These are phyloP conservation scores for Triticum urartu DNA, from an alignment of 176 grass and related monocot species.

Conservation along the genomic window DNA sequence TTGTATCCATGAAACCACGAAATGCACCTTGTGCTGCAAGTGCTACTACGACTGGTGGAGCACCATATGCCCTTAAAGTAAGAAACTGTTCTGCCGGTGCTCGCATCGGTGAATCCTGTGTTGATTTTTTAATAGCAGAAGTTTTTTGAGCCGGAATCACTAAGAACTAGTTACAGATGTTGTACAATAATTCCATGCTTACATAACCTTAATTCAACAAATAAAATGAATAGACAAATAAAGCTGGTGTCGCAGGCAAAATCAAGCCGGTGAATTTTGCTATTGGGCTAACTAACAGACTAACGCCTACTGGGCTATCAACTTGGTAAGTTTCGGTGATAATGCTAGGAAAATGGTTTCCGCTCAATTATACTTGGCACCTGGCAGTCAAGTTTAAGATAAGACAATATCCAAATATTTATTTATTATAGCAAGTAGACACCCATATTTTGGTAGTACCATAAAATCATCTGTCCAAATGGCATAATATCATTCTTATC, in stretches of 20 bases:
- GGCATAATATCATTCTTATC: too few relatives aligned
- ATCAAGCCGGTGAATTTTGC: background rate
- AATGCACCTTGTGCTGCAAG: slow-evolving; percentile 94
- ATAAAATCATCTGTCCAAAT: background rate
- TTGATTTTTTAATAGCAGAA: background rate
- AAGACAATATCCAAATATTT: background rate
- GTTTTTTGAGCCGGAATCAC: background rate
- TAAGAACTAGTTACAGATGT: background rate
- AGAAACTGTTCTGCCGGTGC: slow-evolving; percentile 87
- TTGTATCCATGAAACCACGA: slow-evolving; percentile 95
- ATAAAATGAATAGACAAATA: background rate
- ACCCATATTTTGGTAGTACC: background rate
- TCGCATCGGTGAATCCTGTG: slow-evolving; percentile 86
- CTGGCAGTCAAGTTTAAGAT: background rate
- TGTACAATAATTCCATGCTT: background rate
- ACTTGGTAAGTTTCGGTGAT: background rate
- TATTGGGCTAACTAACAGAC: background rate
- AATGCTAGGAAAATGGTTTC: background rate
- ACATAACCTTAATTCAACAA: background rate
- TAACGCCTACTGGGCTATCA: background rate
- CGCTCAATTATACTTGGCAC: background rate
- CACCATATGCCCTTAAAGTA: slow-evolving; percentile 77
- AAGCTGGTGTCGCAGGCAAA: background rate
- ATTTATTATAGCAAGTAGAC: background rate
- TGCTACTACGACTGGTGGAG: slow-evolving; percentile 82